These are phyloP conservation scores for Zoysia japonica DNA, from an alignment of 176 grass and related monocot species.

Conservation along the genomic window DNA sequence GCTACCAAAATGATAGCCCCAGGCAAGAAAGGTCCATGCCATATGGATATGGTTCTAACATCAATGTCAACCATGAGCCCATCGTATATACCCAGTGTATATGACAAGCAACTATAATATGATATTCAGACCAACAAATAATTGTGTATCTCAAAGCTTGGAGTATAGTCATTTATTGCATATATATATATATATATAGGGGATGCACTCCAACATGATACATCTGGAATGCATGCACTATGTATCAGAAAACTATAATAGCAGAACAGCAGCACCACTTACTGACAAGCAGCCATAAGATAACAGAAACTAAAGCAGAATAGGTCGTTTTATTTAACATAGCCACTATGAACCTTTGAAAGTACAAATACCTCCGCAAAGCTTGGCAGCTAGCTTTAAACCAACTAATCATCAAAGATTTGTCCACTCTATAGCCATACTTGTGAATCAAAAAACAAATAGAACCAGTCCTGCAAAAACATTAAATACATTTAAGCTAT, in stretches of 20 bases:
- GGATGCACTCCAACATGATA: background rate
- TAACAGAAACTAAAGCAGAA: constrained; percentile 17
- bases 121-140: constrained; percentile 5
- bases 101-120: constrained; percentile 1
- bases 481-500: constrained; percentile 5
- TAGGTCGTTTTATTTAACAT: constrained; percentile 20
- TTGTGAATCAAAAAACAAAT: constrained; percentile 74
- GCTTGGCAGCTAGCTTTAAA: constrained; percentile 60
- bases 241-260: constrained; percentile 14
- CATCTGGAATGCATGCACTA: background rate
- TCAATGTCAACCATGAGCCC: background rate
- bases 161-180: background rate
- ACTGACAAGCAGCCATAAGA: background rate
- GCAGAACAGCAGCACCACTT: constrained; percentile 14
- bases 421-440: constrained; percentile 69
- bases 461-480: constrained; percentile 59
- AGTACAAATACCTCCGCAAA: constrained; percentile 71
- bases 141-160: background rate
- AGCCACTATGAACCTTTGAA: constrained; percentile 15
- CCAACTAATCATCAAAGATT: constrained; percentile 67
- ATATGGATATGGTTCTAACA: background rate
- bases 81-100: background rate
- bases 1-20: too few species aligned
- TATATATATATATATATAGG: background rate
- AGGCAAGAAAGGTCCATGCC: too few species aligned